A percentile compares a stretch with the other conserved stretches of the same genome.
Evolutionary conservation across 73 alveolate genomes (phyloP).

Genomic region (Tetrahymena elliotti): DNA sequence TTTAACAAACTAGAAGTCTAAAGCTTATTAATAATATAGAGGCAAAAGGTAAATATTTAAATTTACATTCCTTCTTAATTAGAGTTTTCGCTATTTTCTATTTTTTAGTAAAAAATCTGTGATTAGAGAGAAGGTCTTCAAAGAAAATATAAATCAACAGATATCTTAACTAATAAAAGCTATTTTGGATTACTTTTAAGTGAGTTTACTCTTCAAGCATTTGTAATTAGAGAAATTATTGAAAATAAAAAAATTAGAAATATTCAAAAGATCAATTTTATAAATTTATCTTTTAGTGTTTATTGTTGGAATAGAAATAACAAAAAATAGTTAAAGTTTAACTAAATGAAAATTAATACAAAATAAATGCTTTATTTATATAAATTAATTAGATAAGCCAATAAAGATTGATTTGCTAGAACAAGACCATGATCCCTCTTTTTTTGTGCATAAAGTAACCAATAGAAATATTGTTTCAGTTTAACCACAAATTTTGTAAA

Average conservation of each 20-base stretch:
- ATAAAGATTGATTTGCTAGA: not conserved
- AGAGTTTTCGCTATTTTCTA: too few species aligned
- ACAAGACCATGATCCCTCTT: not conserved
- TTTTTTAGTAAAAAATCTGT: not conserved
- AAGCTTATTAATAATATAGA: too few species aligned
- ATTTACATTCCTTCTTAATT: too few species aligned
- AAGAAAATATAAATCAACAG: not conserved
- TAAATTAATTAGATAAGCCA: too few species aligned
- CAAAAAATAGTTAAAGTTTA: too few species aligned
- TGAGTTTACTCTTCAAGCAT: not conserved
- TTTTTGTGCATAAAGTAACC: not conserved
- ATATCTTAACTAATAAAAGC: not conserved
- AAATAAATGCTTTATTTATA: too few species aligned
- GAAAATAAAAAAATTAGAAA: too few species aligned
- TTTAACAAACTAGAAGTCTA: not conserved
- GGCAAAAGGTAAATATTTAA: too few species aligned
- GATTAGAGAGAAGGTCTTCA: not conserved
- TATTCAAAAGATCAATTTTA: not conserved
- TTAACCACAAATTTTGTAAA: not conserved
- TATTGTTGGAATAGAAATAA: not conserved
- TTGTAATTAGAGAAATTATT: too few species aligned
- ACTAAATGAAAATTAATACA: too few species aligned
- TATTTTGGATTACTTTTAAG: not conserved
- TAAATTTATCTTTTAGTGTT: not conserved
- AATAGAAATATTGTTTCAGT: too few species aligned